Evolutionary conservation across 73 alveolate species (phyloP).

Genomic region (Urostyla sp.): DNA sequence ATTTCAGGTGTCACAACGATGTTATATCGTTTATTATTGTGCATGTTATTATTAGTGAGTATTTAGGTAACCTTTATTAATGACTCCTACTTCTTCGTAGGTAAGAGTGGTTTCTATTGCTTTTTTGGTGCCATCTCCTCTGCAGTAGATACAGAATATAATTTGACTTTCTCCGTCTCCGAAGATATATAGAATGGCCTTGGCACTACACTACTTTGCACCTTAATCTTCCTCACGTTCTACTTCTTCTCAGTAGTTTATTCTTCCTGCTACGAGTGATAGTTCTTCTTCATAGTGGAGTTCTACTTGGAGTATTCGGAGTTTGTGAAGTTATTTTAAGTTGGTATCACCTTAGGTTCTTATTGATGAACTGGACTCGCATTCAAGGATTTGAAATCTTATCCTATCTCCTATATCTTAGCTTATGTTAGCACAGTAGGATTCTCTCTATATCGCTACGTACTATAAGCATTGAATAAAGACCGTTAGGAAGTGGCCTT

Average conservation of each 20-base stretch:
- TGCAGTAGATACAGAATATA: conserved; percentile 28
- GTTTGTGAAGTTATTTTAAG: conserved; percentile 17
- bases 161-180: conserved; percentile 30
- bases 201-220: neutral
- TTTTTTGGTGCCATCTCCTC: conserved; percentile 23
- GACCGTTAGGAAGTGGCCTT: conserved; percentile 23
- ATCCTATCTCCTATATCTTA: conserved; percentile 9
- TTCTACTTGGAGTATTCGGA: neutral
- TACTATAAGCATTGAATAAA: neutral
- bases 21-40: conserved; percentile 1
- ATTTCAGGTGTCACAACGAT: neutral
- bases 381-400: conserved; percentile 34
- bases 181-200: conserved; percentile 1
- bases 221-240: neutral
- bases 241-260: conserved; percentile 38
- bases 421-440: neutral
- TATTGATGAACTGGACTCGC: conserved; percentile 21
- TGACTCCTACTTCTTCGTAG: neutral
- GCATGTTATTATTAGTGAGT: conserved; percentile 4
- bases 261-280: neutral
- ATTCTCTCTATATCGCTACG: conserved; percentile 4
- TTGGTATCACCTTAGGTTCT: neutral
- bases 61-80: conserved; percentile 21
- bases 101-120: neutral
- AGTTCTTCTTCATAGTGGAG: conserved; percentile 2